Conservation (phyloP, 2,329 filamentous ascomycete genomes). For the Calonectria henricotiae region DNA sequence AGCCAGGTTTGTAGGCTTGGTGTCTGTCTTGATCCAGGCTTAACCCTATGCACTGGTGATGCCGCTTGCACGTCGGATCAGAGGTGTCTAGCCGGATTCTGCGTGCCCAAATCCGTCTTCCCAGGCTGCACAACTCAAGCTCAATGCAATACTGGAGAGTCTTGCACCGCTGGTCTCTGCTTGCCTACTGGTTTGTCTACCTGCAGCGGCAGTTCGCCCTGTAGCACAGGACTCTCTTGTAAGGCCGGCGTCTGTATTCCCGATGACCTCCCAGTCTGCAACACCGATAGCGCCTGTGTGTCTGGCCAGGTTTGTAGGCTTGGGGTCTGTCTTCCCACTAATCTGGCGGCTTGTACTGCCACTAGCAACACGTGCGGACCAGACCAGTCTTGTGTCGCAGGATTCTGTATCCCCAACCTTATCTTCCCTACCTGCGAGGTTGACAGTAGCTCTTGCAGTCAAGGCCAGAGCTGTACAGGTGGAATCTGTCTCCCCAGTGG, state of each 20-base stretch:
- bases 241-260: conserved; percentile 6
- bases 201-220: neutral
- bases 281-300: neutral
- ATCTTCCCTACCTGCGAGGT: conserved; percentile 8
- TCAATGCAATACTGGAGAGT: conserved; percentile 13
- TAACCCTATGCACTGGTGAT: conserved; percentile 8
- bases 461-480: conserved; percentile 2
- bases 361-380: conserved; percentile 11
- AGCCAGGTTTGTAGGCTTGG: conserved; percentile 20
- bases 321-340: conserved; percentile 19
- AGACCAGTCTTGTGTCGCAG: conserved; percentile 17
- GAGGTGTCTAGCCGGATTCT: conserved; percentile 16
- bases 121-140: conserved; percentile 4
- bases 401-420: conserved; percentile 25
- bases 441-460: neutral
- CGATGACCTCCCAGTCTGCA: neutral
- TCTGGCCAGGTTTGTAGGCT: neutral
- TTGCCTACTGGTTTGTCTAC: conserved; percentile 1
- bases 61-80: neutral
- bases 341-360: neutral
- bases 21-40: conserved; percentile 3
- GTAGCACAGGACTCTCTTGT: neutral
- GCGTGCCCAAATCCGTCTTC: conserved; percentile 14
- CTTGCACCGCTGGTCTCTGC: conserved; percentile 16
- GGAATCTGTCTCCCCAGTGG: conserved; percentile 21